phyloP scores from a whole-genome alignment of 2,329 filamentous ascomycete species.

The Coniella lustricola region DNA sequence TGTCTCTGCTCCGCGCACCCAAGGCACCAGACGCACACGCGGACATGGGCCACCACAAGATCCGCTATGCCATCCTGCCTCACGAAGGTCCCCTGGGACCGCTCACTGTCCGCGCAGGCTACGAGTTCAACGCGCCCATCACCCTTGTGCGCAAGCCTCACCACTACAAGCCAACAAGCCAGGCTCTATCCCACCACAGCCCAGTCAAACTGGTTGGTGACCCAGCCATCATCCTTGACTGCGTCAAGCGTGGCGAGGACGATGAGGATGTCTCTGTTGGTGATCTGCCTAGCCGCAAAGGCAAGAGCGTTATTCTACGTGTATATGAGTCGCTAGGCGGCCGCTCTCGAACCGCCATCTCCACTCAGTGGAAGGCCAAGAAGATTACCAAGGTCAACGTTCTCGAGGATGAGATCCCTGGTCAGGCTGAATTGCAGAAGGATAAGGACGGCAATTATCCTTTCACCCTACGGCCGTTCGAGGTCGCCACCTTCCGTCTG shows the following conservation, averaged over 20 bases:
- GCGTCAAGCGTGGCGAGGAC: conserved; percentile 88
- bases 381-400: conserved; percentile 78
- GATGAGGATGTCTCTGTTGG: conserved; percentile 65
- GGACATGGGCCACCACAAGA: conserved; percentile 84
- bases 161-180: conserved; percentile 5
- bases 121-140: conserved; percentile 84
- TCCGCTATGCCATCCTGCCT: conserved; percentile 86
- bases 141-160: conserved; percentile 39
- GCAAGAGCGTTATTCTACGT: conserved; percentile 73
- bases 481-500: conserved; percentile 75
- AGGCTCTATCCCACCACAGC: conserved; percentile 22
- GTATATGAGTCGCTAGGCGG: conserved; percentile 88
- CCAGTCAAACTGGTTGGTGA: conserved; percentile 63
- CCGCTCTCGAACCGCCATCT: conserved; percentile 63
- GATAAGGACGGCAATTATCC: conserved; percentile 44
- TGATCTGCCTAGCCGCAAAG: conserved; percentile 57
- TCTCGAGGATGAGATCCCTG: conserved; percentile 59
- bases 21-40: conserved; percentile 92
- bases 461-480: conserved; percentile 69
- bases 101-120: conserved; percentile 72
- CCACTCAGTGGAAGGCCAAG: conserved; percentile 62
- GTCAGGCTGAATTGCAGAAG: conserved; percentile 58
- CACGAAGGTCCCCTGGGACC: conserved; percentile 67
- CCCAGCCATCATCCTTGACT: conserved; percentile 71
- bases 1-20: conserved; percentile 77